phyloP scores from a whole-genome alignment of 768 basidiomycete genomes.

The Lentinula sp. region DNA sequence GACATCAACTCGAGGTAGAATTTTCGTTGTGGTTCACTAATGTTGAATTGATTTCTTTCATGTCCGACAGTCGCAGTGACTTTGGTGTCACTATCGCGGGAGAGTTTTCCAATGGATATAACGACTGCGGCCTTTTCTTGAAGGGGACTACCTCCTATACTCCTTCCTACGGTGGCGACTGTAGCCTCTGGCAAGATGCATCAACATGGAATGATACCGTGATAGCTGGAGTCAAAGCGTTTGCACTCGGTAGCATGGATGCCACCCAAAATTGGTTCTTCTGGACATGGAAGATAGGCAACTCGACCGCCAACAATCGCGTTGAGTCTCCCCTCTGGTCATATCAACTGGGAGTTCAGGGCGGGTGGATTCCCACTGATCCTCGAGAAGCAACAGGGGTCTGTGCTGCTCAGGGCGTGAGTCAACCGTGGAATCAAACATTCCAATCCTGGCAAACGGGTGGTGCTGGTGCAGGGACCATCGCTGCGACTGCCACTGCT shows the following conservation, averaged over 20 bases:
- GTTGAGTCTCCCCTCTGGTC: constrained; percentile 61
- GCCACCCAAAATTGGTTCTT: constrained; percentile 64
- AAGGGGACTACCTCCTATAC: constrained; percentile 22
- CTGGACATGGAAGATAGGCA: constrained; percentile 81
- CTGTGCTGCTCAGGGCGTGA: constrained; percentile 43
- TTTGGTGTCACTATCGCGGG: constrained; percentile 64
- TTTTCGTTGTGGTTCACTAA: neutral
- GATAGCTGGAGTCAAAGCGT: constrained; percentile 10
- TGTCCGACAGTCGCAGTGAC: constrained; percentile 21
- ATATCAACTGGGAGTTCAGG: constrained; percentile 59
- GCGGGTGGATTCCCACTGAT: constrained; percentile 64
- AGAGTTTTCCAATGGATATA: constrained; percentile 58
- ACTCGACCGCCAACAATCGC: constrained; percentile 42
- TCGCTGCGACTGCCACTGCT: constrained; percentile 33
- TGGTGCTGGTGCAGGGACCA: constrained; percentile 44
- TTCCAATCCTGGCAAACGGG: constrained; percentile 57
- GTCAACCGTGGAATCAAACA: constrained; percentile 27
- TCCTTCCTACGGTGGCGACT: constrained; percentile 27
- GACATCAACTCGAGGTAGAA: constrained; percentile 27
- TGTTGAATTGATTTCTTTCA: neutral
- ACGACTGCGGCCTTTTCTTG: constrained; percentile 49
- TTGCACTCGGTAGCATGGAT: constrained; percentile 41
- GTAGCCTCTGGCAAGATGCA: constrained; percentile 36
- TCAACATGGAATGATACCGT: constrained; percentile 32
- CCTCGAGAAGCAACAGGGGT: constrained; percentile 51